Conservation (phyloP, 331 rosid species). For the Malus hybrid region DNA sequence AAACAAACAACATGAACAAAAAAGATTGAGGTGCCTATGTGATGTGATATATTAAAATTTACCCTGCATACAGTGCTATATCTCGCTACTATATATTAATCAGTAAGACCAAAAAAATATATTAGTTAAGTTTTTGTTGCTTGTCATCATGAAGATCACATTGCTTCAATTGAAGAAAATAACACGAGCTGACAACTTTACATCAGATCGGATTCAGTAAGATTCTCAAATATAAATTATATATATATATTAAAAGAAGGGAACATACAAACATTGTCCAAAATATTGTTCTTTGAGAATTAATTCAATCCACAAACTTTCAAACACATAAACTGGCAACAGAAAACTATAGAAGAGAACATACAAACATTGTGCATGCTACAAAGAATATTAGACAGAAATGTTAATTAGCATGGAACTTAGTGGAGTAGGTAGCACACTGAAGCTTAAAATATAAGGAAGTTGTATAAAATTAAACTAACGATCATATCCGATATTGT, state of each 20-base stretch:
- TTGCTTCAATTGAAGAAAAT: background rate
- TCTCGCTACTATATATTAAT: too few relatives aligned
- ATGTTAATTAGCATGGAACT: background rate
- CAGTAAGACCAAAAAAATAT: background rate
- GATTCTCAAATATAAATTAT: background rate
- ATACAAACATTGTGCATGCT: background rate
- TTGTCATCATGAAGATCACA: background rate
- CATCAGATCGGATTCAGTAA: background rate
- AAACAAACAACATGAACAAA: too few relatives aligned
- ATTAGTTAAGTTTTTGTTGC: background rate
- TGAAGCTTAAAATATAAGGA: background rate
- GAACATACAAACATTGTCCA: background rate
- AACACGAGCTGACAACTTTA: background rate
- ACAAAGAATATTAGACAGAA: background rate
- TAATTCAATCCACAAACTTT: background rate
- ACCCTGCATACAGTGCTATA: too few relatives aligned
- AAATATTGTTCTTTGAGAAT: background rate
- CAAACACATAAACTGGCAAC: background rate
- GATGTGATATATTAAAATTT: too few relatives aligned
- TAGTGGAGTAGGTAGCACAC: background rate
- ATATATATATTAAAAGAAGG: background rate
- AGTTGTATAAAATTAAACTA: background rate
- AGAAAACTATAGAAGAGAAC: background rate
- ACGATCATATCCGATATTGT: background rate
- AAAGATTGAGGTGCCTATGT: too few relatives aligned